Evolutionary conservation across 345 rosid species (phyloP).

Genomic region (Bretschneidera sinensis): DNA sequence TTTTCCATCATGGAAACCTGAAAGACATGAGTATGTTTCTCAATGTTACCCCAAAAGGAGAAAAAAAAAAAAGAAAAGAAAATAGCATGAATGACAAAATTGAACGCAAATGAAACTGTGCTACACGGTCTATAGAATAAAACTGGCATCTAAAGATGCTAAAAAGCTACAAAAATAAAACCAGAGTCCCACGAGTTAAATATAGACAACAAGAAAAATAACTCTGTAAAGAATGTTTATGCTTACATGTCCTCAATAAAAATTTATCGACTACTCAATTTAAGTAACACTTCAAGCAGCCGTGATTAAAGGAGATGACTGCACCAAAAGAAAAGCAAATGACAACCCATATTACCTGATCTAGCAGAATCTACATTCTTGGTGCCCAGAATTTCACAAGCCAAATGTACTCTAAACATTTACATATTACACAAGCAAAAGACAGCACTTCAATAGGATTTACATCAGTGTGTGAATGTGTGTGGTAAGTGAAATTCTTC

Average conservation of each 20-base stretch:
- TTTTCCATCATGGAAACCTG: slow-evolving; percentile 99
- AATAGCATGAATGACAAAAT: background rate
- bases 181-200: background rate
- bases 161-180: no score
- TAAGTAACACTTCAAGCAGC: background rate
- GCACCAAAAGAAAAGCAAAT: background rate
- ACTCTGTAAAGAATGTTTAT: no score
- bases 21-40: slow-evolving; percentile 16
- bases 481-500: background rate
- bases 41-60: background rate
- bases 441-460: background rate
- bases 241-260: background rate
- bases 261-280: background rate
- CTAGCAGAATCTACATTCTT: background rate
- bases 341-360: background rate
- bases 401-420: background rate
- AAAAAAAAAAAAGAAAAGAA: slow-evolving; percentile 3
- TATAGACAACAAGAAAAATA: background rate
- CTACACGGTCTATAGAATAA: no score
- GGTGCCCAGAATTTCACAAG: background rate
- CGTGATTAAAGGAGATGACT: background rate
- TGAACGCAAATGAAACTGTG: background rate
- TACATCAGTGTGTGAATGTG: background rate
- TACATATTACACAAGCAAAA: background rate
- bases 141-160: background rate